A percentile compares a stretch with the other conserved stretches of the same genome.
Conservation (phyloP, 2,329 filamentous ascomycete genomes). For the Penicillium sp. region DNA sequence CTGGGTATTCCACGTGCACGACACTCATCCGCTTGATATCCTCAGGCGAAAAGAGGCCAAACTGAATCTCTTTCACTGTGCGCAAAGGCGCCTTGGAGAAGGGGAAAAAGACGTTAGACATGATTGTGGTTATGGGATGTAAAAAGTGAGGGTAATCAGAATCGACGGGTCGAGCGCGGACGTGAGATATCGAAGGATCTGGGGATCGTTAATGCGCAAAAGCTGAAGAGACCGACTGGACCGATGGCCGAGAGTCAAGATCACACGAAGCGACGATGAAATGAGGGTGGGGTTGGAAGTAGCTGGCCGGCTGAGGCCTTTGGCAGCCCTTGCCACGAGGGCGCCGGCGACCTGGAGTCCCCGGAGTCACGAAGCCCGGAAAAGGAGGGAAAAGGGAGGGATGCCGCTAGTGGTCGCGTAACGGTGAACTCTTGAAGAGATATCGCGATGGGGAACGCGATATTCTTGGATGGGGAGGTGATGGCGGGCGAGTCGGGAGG, state of each 20-base stretch:
- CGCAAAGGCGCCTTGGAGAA: slow-evolving; percentile 94
- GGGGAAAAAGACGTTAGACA: slow-evolving; percentile 89
- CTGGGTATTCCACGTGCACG: slow-evolving; percentile 92
- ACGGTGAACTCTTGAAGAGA: slow-evolving; percentile 28
- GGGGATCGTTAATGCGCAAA: slow-evolving; percentile 18
- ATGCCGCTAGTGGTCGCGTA: slow-evolving; percentile 29
- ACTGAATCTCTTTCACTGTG: slow-evolving; percentile 98
- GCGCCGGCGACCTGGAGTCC: slow-evolving; percentile 42
- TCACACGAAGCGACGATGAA: slow-evolving; percentile 32
- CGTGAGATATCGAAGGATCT: slow-evolving; percentile 15
- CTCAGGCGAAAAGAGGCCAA: slow-evolving; percentile 93
- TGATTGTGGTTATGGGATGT: slow-evolving; percentile 52
- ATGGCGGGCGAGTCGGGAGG: slow-evolving; percentile 38
- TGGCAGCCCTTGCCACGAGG: slow-evolving; percentile 51
- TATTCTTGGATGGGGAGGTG: slow-evolving; percentile 32
- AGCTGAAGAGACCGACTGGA: slow-evolving; percentile 16
- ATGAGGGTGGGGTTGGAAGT: slow-evolving; percentile 31
- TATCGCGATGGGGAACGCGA: slow-evolving; percentile 46
- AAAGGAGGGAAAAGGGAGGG: slow-evolving; percentile 29
- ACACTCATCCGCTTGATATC: slow-evolving; percentile 99
- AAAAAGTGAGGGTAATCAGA: slow-evolving; percentile 12
- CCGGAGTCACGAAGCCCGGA: slow-evolving; percentile 37
- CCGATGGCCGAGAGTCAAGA: slow-evolving; percentile 10
- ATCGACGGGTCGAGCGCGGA: slow-evolving; percentile 11
- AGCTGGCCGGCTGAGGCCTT: slow-evolving; percentile 45